phyloP scores from a whole-genome alignment of 78 protist genomes.

The slime mould (Dictyostelium discoideum) region dicty_2.7 NC_007090.3:5250001-5250500 shows the following conservation, averaged over 20 bases:
- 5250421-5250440: background rate
- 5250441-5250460: background rate
- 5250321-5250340: background rate
- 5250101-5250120: conserved; percentile 67
- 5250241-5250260: background rate
- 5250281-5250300: background rate
- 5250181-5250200: conserved; percentile 70
- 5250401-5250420: background rate
- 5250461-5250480: background rate
- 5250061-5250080: conserved; percentile 70
- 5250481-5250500: background rate
- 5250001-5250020: conserved; percentile 78
- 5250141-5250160: conserved; percentile 76
- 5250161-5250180: conserved; percentile 69
- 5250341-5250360: background rate
- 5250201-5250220: conserved; percentile 50
- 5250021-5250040: conserved; percentile 82
- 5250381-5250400: background rate
- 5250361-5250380: background rate
- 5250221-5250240: conserved; percentile 76
- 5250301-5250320: background rate
- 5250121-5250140: conserved; percentile 73
- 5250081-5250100: conserved; percentile 67
- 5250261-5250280: too few relatives aligned
- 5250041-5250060: conserved; percentile 64